Conservation (phyloP, 345 rosid species). For the Anastatica hierochuntica region DNA sequence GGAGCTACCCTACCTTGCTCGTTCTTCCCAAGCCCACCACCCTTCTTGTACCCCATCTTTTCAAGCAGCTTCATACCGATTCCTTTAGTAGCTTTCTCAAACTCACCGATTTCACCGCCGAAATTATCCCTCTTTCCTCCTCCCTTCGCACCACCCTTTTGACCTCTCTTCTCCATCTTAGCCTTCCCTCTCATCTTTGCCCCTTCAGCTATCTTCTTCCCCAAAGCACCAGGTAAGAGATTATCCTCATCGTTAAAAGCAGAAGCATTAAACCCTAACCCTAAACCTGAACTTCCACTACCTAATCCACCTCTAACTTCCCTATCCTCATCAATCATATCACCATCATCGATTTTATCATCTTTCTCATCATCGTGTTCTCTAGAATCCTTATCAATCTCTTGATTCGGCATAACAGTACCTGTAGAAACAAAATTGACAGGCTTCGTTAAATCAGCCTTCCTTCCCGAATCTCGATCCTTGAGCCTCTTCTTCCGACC, state of each 20-base stretch:
- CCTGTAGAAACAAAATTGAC: slow-evolving; percentile 73
- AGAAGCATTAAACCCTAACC: slow-evolving; percentile 34
- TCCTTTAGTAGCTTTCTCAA: slow-evolving; percentile 76
- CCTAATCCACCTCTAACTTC: slow-evolving; percentile 50
- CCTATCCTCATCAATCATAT: slow-evolving; percentile 19
- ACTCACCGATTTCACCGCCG: slow-evolving; percentile 43
- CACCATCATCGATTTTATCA: slow-evolving; percentile 3
- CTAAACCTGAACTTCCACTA: slow-evolving; percentile 26
- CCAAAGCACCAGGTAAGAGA: slow-evolving; percentile 57
- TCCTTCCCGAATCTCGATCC: slow-evolving; percentile 39
- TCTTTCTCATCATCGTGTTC: slow-evolving; percentile 26
- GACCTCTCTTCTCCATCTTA: slow-evolving; percentile 47
- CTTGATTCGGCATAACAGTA: slow-evolving; percentile 57
- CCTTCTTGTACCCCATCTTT: slow-evolving; percentile 84
- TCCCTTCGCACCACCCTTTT: slow-evolving; percentile 36
- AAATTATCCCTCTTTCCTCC: slow-evolving; percentile 37
- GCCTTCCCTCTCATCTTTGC: slow-evolving; percentile 56
- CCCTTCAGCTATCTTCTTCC: slow-evolving; percentile 65
- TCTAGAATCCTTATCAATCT: slow-evolving; percentile 49
- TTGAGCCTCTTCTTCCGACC: slow-evolving; percentile 47
- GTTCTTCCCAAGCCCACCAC: slow-evolving; percentile 84
- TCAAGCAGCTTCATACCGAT: slow-evolving; percentile 74
- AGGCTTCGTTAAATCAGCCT: slow-evolving; percentile 64
- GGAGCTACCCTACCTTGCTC: slow-evolving; percentile 82
- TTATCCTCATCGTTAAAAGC: slow-evolving; percentile 27